Evolutionary conservation across 345 rosid genomes (phyloP).

Genomic region (Gossypium mustelinum): DNA sequence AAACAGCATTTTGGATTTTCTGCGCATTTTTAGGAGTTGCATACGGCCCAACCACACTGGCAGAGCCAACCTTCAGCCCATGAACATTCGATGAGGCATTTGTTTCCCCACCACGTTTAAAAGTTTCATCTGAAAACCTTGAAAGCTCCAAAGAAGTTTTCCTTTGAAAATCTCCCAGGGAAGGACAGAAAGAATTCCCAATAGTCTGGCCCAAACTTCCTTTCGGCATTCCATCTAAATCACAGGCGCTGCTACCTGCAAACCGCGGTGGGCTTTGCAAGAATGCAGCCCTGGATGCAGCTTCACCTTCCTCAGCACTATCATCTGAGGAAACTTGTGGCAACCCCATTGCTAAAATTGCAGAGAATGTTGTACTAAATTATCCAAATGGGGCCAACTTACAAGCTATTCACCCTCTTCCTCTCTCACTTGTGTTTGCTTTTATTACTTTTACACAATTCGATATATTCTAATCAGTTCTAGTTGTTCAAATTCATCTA

Average conservation of each 20-base stretch:
- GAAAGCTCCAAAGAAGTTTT: conserved; percentile 45
- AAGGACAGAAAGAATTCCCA: conserved; percentile 34
- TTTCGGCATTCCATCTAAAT: conserved; percentile 46
- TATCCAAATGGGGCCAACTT: conserved; percentile 12
- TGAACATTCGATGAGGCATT: conserved; percentile 40
- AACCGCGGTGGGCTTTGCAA: conserved; percentile 44
- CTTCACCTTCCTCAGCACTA: conserved; percentile 38
- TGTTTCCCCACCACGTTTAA: conserved; percentile 26
- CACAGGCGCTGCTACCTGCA: conserved; percentile 44
- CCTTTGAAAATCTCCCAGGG: conserved; percentile 51
- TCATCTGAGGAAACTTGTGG: conserved; percentile 64
- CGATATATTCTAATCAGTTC: conserved; percentile 14
- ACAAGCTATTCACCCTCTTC: conserved; percentile 18
- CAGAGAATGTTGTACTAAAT: not conserved
- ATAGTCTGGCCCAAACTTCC: conserved; percentile 29
- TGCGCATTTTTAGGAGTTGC: conserved; percentile 33
- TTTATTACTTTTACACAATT: conserved; percentile 18
- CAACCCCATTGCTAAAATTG: conserved; percentile 58
- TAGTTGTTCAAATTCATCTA: conserved; percentile 4
- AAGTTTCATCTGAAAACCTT: conserved; percentile 39
- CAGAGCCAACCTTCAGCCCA: conserved; percentile 39
- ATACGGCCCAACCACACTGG: conserved; percentile 31
- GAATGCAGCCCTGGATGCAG: conserved; percentile 35
- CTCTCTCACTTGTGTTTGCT: conserved; percentile 18
- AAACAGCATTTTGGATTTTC: conserved; percentile 39